Conservation (phyloP, 257 asterid genomes). For the Eucommia ulmoides region DNA sequence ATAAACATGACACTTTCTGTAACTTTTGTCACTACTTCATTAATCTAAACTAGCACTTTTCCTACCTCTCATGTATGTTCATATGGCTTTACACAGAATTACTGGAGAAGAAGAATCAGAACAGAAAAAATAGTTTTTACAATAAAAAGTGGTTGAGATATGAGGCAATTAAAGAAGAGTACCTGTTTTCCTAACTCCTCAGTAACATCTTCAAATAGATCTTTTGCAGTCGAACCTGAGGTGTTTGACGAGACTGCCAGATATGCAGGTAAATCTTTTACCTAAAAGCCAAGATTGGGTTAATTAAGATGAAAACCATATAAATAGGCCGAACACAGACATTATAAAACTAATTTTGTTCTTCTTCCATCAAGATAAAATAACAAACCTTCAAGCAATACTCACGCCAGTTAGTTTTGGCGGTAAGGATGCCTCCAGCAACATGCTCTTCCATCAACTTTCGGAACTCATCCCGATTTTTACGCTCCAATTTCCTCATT, state of each 20-base stretch:
- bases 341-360: too few species aligned
- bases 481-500: conserved; percentile 69
- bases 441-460: conserved; percentile 93
- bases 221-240: conserved; percentile 76
- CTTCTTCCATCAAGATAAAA: background rate
- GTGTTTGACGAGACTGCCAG: conserved; percentile 69
- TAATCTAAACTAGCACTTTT: too few species aligned
- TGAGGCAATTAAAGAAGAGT: conserved; percentile 2
- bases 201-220: conserved; percentile 67
- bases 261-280: conserved; percentile 77
- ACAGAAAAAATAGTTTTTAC: background rate
- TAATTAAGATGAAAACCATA: background rate
- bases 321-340: too few species aligned
- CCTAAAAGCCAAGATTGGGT: conserved; percentile 27
- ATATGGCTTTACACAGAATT: background rate
- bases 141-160: background rate
- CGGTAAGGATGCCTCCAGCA: conserved; percentile 49
- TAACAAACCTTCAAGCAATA: conserved; percentile 61
- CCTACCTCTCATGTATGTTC: background rate
- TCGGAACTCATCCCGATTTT: conserved; percentile 94
- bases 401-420: conserved; percentile 80
- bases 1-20: too few species aligned
- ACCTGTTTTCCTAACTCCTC: conserved; percentile 93
- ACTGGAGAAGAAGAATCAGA: background rate
- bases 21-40: too few species aligned